Evolutionary conservation across 352 stramenopile genomes (phyloP).

Genomic region (Pythium aristosporum): DNA sequence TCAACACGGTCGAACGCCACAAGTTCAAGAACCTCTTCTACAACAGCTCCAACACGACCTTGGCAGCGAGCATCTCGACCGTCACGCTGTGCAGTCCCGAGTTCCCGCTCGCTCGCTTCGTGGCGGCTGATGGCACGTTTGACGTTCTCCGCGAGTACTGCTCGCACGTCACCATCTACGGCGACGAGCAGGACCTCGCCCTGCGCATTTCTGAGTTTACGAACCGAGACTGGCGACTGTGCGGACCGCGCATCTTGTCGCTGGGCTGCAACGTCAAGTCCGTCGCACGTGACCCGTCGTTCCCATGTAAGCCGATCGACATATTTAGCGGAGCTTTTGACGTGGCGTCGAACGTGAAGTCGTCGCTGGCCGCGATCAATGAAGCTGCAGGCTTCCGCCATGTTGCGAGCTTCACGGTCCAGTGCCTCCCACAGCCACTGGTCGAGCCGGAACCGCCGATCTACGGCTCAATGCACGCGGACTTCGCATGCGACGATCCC

Average conservation of each 20-base stretch:
- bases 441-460: background rate
- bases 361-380: conserved; percentile 2
- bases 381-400: conserved; percentile 5
- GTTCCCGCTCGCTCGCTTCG: conserved; percentile 47
- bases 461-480: background rate
- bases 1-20: conserved; percentile 45
- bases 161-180: conserved; percentile 53
- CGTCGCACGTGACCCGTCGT: conserved; percentile 7
- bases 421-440: conserved; percentile 1
- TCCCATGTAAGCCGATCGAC: background rate
- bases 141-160: conserved; percentile 42
- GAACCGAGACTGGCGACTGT: conserved; percentile 9
- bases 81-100: conserved; percentile 48
- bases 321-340: background rate
- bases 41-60: conserved; percentile 21
- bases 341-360: background rate
- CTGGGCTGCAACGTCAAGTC: conserved; percentile 8
- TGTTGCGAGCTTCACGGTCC: background rate
- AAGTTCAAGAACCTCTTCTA: conserved; percentile 45
- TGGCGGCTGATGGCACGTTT: conserved; percentile 38
- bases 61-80: background rate
- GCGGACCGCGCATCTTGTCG: background rate
- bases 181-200: conserved; percentile 31
- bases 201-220: conserved; percentile 13
- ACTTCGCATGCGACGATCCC: conserved; percentile 6